Percentiles rank a stretch among this genome's conserved stretches.
Evolutionary conservation across 2,329 filamentous ascomycete genomes (phyloP).

Genomic region (Aureobasidium namibiae): DNA sequence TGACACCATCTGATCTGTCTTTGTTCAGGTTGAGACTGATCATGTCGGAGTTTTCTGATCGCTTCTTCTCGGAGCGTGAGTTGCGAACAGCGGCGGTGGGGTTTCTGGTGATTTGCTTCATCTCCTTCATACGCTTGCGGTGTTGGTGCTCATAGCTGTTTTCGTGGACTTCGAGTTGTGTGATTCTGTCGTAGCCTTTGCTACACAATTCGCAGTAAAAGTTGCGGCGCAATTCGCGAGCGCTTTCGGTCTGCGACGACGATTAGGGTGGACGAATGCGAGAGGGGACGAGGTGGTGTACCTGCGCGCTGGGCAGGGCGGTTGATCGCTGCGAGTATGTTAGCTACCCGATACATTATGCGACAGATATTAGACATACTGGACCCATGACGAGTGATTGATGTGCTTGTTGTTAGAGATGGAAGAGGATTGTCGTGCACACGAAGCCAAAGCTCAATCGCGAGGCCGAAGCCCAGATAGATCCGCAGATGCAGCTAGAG

Average conservation of each 20-base stretch:
- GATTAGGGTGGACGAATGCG: not conserved
- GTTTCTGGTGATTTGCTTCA: constrained; percentile 75
- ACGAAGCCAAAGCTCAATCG: not conserved
- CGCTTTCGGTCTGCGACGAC: not conserved
- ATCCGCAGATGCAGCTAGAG: not conserved
- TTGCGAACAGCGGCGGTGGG: constrained; percentile 57
- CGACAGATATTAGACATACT: not conserved
- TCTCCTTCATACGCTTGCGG: constrained; percentile 79
- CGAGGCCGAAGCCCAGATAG: not conserved
- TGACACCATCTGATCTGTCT: not conserved
- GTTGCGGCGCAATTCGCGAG: constrained; percentile 9
- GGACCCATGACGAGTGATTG: constrained; percentile 9
- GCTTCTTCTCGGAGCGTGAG: constrained; percentile 49
- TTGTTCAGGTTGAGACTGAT: constrained; percentile 13
- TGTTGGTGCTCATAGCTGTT: constrained; percentile 93
- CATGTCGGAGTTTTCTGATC: constrained; percentile 15
- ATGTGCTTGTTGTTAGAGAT: not conserved
- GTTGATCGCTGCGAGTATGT: constrained; percentile 5
- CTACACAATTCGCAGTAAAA: constrained; percentile 61
- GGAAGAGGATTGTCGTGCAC: not conserved
- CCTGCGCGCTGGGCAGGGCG: constrained; percentile 9
- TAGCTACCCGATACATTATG: not conserved
- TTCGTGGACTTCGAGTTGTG: constrained; percentile 92
- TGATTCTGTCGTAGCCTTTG: constrained; percentile 91
- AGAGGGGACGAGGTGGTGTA: not conserved